These are phyloP conservation scores for Cyberlindnera galapagoensis DNA, from an alignment of 805 yeast genomes.

Conservation along the genomic window DNA sequence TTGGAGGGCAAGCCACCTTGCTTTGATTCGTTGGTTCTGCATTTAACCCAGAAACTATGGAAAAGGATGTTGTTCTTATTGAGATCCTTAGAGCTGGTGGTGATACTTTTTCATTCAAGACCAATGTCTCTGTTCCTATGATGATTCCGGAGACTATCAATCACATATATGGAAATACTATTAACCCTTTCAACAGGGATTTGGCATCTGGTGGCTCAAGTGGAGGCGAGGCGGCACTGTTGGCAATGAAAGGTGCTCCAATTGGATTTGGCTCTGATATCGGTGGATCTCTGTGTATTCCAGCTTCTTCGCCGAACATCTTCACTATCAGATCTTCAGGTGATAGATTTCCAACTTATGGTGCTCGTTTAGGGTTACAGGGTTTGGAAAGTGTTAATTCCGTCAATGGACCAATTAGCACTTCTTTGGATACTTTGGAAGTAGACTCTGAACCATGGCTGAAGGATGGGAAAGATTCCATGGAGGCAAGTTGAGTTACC, in stretches of 20 bases:
- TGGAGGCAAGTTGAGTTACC: slow-evolving; percentile 33
- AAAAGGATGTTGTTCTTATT: slow-evolving; percentile 34
- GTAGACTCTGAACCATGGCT: slow-evolving; percentile 35
- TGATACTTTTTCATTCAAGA: slow-evolving; percentile 49
- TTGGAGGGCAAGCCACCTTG: slow-evolving; percentile 42
- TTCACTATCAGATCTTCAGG: slow-evolving; percentile 40
- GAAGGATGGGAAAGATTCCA: slow-evolving; percentile 36
- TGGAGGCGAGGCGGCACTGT: slow-evolving; percentile 48
- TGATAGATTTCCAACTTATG: slow-evolving; percentile 35
- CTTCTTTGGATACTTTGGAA: slow-evolving; percentile 32
- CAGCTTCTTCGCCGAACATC: slow-evolving; percentile 36
- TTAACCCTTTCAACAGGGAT: slow-evolving; percentile 37
- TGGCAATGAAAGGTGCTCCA: slow-evolving; percentile 38
- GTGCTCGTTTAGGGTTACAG: slow-evolving; percentile 19
- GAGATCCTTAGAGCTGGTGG: slow-evolving; percentile 37
- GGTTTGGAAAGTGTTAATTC: slow-evolving; percentile 30
- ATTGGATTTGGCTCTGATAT: slow-evolving; percentile 51
- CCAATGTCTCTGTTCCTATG: slow-evolving; percentile 47
- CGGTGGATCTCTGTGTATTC: slow-evolving; percentile 46
- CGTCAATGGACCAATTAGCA: slow-evolving; percentile 44
- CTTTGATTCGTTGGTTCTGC: slow-evolving; percentile 43
- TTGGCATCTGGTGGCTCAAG: slow-evolving; percentile 48
- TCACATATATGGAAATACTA: slow-evolving; percentile 39
- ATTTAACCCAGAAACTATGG: slow-evolving; percentile 27
- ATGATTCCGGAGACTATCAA: slow-evolving; percentile 42